Base-by-base conservation (phyloP, 352 stramenopile genomes). In the Phytopythium helicoides region DNA sequence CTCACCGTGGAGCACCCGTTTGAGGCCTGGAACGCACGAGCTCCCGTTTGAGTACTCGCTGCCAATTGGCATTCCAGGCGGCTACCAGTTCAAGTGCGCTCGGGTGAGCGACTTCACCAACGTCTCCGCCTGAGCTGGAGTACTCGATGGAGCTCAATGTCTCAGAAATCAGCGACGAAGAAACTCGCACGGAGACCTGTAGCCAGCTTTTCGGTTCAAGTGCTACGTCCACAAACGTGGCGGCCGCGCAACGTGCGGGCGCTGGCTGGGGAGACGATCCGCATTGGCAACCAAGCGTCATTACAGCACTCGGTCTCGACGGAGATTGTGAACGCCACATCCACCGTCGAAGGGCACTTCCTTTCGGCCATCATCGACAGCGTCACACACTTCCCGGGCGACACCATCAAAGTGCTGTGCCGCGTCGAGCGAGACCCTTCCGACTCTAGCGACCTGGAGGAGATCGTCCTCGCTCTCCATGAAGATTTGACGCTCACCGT, bases 31-130 rank as follows among this genome's bases (percentile, higher is more conserved):
- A 35, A 53, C 49, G 49, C 58, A 61, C 26, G 50, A 56, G 15
- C 62, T 63, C 21, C 36, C 59, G 3, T 44, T 59, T 23, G 54
- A 63, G 18, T 67, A 63, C 49, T 47, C 59, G 21, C 54, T 67
- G 15, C 49, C 56, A 31, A 45, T 42, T 7, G 31, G 40, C 3
- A 35, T 62, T 6, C 54, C 59, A 3, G 33, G 48, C 14, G 53
- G 26, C 2, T 65, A 56, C 41, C 52, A 62, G 8, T 47, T 54
- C 11, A 57, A 66, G 22, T 44, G 41, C 35, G 42, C 42, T 28
- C 21, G 26, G 33, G 36, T 54, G 21, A 36, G 41, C 0, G 12
- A 22, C 34, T 45, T 62, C 26, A 51, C 54, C 21, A 14, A 37
- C 21, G 49, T 63, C 10, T 47, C 50, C 8, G 39, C 49, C 19